Percentiles rank a stretch among this genome's conserved stretches.
These are phyloP conservation scores for Corylus heterophylla DNA, from an alignment of 306 rosid species.

Conservation along the genomic window DNA sequence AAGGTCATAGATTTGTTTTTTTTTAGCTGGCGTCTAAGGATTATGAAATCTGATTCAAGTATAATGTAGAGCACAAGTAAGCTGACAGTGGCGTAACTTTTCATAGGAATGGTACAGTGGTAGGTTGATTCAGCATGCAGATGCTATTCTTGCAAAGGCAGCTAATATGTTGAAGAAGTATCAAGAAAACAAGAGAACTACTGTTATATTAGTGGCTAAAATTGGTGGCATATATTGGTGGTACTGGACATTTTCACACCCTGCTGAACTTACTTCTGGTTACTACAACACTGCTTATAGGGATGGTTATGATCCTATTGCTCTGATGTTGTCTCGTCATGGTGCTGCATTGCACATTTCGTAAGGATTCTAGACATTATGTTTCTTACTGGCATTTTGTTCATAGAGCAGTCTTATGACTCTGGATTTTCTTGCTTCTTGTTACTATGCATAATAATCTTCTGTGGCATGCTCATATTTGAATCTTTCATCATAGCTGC, in stretches of 20 bases:
- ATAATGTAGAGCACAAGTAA: background rate
- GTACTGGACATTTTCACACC: conserved; percentile 35
- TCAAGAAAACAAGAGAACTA: conserved; percentile 18
- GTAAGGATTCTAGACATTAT: conserved; percentile 28
- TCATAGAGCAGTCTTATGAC: background rate
- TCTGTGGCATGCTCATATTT: conserved; percentile 7
- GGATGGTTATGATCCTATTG: conserved; percentile 41
- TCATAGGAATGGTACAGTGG: conserved; percentile 49
- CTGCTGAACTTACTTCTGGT: conserved; percentile 46
- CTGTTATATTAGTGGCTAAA: conserved; percentile 36
- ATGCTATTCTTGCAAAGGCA: conserved; percentile 42
- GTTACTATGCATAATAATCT: background rate
- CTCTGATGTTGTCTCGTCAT: conserved; percentile 38
- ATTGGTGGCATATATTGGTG: conserved; percentile 45
- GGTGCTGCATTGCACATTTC: conserved; percentile 39
- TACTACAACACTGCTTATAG: conserved; percentile 35
- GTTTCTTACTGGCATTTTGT: background rate
- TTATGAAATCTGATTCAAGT: background rate
- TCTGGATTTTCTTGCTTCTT: background rate
- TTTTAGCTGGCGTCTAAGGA: background rate
- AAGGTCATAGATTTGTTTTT: background rate
- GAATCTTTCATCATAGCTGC: conserved; percentile 31
- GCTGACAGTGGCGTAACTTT: background rate
- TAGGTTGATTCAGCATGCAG: conserved; percentile 39
- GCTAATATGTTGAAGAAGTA: conserved; percentile 35